phyloP scores from a whole-genome alignment of 2,329 filamentous ascomycete species.

The Monascus ruber region DNA sequence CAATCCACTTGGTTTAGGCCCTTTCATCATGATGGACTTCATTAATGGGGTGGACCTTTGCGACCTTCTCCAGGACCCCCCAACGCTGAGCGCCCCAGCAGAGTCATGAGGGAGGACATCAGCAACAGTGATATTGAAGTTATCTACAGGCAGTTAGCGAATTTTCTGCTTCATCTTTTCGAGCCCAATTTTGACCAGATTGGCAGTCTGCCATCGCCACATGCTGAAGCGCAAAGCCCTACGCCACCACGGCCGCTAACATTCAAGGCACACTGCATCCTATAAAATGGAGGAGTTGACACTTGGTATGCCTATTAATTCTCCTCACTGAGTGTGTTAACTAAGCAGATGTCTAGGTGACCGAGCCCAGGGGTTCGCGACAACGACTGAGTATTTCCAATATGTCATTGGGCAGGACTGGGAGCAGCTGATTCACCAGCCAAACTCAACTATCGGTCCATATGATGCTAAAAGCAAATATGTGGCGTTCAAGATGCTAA shows the following conservation, averaged over 20 bases:
- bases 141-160: conserved; percentile 17
- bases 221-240: conserved; percentile 2
- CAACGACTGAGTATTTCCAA: too few relatives aligned
- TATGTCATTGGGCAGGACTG: too few relatives aligned
- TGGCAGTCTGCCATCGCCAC: conserved; percentile 14
- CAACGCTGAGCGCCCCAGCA: conserved; percentile 28
- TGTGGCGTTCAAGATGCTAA: too few relatives aligned
- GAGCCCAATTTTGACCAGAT: conserved; percentile 18
- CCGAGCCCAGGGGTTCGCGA: too few relatives aligned
- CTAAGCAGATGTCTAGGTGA: too few relatives aligned
- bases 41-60: conserved; percentile 14
- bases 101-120: conserved; percentile 26
- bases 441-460: too few relatives aligned
- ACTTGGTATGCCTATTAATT: too few relatives aligned
- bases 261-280: conserved; percentile 12
- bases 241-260: conserved; percentile 16
- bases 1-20: conserved; percentile 16
- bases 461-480: too few relatives aligned
- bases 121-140: conserved; percentile 13
- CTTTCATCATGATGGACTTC: conserved; percentile 22
- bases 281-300: too few relatives aligned
- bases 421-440: too few relatives aligned
- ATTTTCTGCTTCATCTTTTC: conserved; percentile 19
- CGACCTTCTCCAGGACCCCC: conserved; percentile 14
- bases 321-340: too few relatives aligned